phyloP scores from a whole-genome alignment of 2,329 filamentous ascomycete genomes.

The Balansia obtecta region DNA sequence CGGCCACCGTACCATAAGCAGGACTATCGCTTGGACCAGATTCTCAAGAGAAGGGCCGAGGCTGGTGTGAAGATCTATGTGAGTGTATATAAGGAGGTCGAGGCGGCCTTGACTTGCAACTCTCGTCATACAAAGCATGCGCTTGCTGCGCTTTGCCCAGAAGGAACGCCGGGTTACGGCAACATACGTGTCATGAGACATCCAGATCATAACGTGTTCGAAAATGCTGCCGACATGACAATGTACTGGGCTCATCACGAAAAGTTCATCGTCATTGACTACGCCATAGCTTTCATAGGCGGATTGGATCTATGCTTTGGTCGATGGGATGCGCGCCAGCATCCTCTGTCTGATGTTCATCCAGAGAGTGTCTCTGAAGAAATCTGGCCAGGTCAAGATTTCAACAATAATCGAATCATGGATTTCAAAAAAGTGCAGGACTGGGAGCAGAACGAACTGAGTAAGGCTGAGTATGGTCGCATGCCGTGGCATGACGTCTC shows the following conservation, averaged over 20 bases:
- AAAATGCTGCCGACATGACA: constrained; percentile 91
- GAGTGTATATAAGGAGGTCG: constrained; percentile 81
- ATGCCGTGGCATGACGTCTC: constrained; percentile 99
- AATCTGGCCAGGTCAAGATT: constrained; percentile 91
- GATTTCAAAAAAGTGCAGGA: constrained; percentile 86
- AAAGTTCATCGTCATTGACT: constrained; percentile 94
- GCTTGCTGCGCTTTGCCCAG: constrained; percentile 64
- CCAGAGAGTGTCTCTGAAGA: constrained; percentile 71
- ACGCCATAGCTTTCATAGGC: constrained; percentile 81
- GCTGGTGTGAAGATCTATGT: constrained; percentile 90
- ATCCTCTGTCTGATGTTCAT: constrained; percentile 76
- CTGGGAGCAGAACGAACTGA: constrained; percentile 88
- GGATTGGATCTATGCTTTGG: constrained; percentile 93
- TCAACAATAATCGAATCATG: constrained; percentile 95
- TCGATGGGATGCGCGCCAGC: constrained; percentile 80
- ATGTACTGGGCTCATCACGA: constrained; percentile 98
- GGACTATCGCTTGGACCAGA: constrained; percentile 74
- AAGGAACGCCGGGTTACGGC: constrained; percentile 68
- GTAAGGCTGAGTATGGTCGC: constrained; percentile 79
- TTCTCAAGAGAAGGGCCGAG: constrained; percentile 81
- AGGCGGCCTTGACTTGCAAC: constrained; percentile 78
- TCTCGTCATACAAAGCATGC: constrained; percentile 87
- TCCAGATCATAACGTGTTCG: constrained; percentile 88
- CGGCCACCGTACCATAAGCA: constrained; percentile 73
- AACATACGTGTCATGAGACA: constrained; percentile 87